A percentile compares a stretch with the other conserved stretches of the same genome.
Evolutionary conservation across 345 rosid species (phyloP).

Genomic region (Linum trigynum): DNA sequence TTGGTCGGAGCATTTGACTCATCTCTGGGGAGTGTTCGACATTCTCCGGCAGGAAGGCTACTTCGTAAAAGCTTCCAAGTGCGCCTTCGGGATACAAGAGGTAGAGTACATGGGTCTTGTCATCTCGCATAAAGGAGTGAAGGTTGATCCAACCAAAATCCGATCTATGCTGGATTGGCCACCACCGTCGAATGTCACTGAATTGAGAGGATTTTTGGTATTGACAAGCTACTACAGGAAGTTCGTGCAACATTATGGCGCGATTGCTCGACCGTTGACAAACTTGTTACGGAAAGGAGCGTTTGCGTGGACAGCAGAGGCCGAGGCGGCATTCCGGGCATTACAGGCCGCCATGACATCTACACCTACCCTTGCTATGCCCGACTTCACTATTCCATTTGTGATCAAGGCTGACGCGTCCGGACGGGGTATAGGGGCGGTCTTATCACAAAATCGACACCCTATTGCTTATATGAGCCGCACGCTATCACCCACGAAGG

Average conservation of each 20-base stretch:
- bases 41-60: neutral
- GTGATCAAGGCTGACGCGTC: neutral
- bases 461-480: neutral
- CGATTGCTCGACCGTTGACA: neutral
- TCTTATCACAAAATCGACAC: neutral
- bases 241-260: neutral
- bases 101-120: too few relatives aligned
- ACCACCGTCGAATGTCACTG: neutral
- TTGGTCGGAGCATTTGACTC: neutral
- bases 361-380: neutral
- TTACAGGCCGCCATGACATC: neutral
- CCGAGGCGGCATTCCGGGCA: neutral
- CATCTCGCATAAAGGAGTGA: too few relatives aligned
- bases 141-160: too few relatives aligned
- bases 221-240: too few relatives aligned
- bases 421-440: accelerated
- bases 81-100: too few relatives aligned
- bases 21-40: too few relatives aligned
- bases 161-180: too few relatives aligned
- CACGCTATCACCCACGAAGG: neutral
- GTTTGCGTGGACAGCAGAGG: neutral
- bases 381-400: neutral
- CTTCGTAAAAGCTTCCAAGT: neutral
- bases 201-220: neutral
- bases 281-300: neutral